Evolutionary conservation across 306 rosid genomes (phyloP), one percentile per base, ranked within the genome.

Genomic region (Gleditsia sinensis): DNA sequence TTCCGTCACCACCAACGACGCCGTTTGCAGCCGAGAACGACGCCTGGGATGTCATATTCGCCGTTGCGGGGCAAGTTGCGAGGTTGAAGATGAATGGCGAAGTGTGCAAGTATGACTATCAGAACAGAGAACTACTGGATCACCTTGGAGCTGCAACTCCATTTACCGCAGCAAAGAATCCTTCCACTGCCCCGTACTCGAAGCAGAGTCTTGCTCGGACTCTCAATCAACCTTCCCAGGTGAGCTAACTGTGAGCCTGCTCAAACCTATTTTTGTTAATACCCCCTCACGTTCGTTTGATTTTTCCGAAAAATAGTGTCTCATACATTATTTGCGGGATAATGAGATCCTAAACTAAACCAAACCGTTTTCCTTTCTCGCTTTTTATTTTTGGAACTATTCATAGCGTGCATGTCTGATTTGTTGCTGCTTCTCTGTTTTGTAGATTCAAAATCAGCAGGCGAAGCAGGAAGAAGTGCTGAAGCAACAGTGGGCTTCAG

Each of bases 31-130:
- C 72, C 3, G 78, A 69, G 5, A 76, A 85, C 36, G 85, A 88
- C 81, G 83, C 88, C 0, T 91, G 93, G 92, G 91, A 88, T 5
- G 89, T 83, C 27, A 85, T 93, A 2, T 89, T 86, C 54, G 92
- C 86, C 0, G 96, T 92, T 0, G 97, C 96, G 0, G 92, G 87
- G 0, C 86, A 93, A 77, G 96, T 93, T 0, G 97, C 97, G 9
- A 88, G 92, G 83, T 37, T 89, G 71, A 91, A 89, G 71, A 75
- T 87, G 62, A 75, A 69, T 1, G 65, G 43, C 7, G 82, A 76
- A 1, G 71, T 67, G 0, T 2, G 61, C 3, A 71, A 60, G 34
- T 69, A 42, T 39, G 36, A 57, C n/a, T 32, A 55, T 14, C 81
- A 71, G 3, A 78, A 60, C 14, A 80, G 78, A 46, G 86, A 81